A percentile compares a stretch with the other conserved stretches of the same genome.
Evolutionary conservation across 148 eudicot genomes (phyloP).

Genomic region (Limonium bicolor): DNA sequence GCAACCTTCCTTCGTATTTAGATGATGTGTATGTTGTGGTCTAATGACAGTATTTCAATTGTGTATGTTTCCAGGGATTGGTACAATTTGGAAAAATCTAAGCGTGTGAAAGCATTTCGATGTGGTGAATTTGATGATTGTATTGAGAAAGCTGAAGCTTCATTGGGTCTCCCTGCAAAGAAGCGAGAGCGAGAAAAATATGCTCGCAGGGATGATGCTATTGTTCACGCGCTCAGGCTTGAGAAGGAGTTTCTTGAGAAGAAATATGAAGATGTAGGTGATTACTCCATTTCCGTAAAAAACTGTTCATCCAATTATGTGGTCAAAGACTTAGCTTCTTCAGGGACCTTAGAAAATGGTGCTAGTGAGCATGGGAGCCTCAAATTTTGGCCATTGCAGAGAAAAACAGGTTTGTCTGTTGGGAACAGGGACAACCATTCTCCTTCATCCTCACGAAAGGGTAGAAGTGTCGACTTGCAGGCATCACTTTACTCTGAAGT

Average conservation of each 20-base stretch:
- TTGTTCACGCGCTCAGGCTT: conserved; percentile 89
- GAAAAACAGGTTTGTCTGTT: conserved; percentile 14
- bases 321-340: conserved; percentile 22
- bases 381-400: conserved; percentile 19
- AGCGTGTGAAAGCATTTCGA: conserved; percentile 93
- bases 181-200: conserved; percentile 85
- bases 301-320: conserved; percentile 22
- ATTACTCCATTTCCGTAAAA: conserved; percentile 8
- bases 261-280: conserved; percentile 35
- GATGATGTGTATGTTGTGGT: too few relatives aligned
- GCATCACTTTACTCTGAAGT: conserved; percentile 19
- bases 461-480: conserved; percentile 17
- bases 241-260: conserved; percentile 64
- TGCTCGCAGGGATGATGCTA: conserved; percentile 96
- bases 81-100: conserved; percentile 98
- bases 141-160: conserved; percentile 85
- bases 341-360: conserved; percentile 22
- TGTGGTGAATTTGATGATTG: conserved; percentile 98
- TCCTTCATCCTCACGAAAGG: conserved; percentile 11
- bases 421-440: conserved; percentile 15
- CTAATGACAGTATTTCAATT: background rate
- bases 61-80: conserved; percentile 87
- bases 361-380: conserved; percentile 19
- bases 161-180: conserved; percentile 78
- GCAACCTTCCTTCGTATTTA: too few relatives aligned